Base-by-base conservation (phyloP, 169 alveolate genomes). In the Cryptosporidium tyzzeri region DNA sequence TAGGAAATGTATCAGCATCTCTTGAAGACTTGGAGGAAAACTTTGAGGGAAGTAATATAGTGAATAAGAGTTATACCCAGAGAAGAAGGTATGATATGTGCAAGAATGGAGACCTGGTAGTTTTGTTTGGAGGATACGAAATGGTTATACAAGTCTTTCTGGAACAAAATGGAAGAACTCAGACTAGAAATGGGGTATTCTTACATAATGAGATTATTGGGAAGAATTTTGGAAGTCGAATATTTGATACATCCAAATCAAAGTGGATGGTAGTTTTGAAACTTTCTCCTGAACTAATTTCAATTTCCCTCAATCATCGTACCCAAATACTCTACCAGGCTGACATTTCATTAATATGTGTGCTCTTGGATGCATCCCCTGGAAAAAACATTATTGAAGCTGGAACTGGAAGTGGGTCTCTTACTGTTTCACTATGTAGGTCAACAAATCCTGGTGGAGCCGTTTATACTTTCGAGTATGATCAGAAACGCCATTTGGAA, bases 351-450 rank as follows among this genome's bases (percentile, higher is more conserved):
- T 93, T 96, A 86, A 93, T 95, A 21, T 91, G 95, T 71, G 87
- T 95, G 50, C 91, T 96, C 44, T 89, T 95, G 91, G 96, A 96
- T 89, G 92, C 94, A 33, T 86, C 94, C n/a, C 98, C 97, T 41
- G 96, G 96, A 51, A 93, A 94, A 33, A 92, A 93, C 51, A 96
- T 96, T 41, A 86, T 95, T 61, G 98, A 96, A 86, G 95, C 96
- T 65, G 98, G 97, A 53, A 96, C 98, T 18, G 98, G 98, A 12
- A 94, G 97, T 37, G 98, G 97, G 4, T 95, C 97, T 41, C 86
- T 95, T n/a, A 95, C 96, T 53, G 94, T 93, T 31, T 93, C 96
- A 37, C 71, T 96, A 73, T 95, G 97, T 1, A 86, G 93, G 65
- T 85, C 96, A n/a, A 94, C 96, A 29, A 74, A 93, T 61, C 97